Percentiles rank a stretch among this genome's conserved stretches.
phyloP scores from a whole-genome alignment of 176 grass and related monocot genomes.

The Eleusine indica region DNA sequence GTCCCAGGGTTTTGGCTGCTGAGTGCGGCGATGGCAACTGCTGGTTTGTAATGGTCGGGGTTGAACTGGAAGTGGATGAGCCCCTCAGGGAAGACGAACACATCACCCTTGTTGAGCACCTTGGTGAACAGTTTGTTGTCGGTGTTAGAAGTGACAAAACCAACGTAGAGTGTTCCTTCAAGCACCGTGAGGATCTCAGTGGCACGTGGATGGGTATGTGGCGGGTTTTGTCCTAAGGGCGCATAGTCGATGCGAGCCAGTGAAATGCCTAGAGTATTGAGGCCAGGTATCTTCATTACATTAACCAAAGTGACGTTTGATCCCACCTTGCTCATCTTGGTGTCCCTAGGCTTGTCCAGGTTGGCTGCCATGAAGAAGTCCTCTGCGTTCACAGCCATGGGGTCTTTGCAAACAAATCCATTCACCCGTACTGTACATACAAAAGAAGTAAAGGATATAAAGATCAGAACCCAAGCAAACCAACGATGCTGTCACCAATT shows the following conservation, averaged over 20 bases:
- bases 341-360: conserved; percentile 20
- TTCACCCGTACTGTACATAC: conserved; percentile 18
- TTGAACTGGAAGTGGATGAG: conserved; percentile 49
- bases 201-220: conserved; percentile 42
- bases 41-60: neutral
- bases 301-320: conserved; percentile 27
- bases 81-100: conserved; percentile 20
- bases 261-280: conserved; percentile 22
- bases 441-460: neutral
- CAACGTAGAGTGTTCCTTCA: conserved; percentile 40
- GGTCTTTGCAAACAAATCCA: conserved; percentile 42
- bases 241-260: conserved; percentile 14
- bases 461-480: neutral
- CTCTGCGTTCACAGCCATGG: neutral
- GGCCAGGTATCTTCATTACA: conserved; percentile 4
- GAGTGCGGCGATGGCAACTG: conserved; percentile 3
- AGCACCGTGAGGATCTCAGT: conserved; percentile 25
- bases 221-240: conserved; percentile 7
- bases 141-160: conserved; percentile 45
- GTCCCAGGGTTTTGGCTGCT: conserved; percentile 40
- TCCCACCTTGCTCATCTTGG: conserved; percentile 18
- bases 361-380: conserved; percentile 34
- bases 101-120: conserved; percentile 41
- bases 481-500: too few species aligned
- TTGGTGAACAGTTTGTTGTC: conserved; percentile 43